Evolutionary conservation across 2,329 filamentous ascomycete genomes (phyloP), one percentile per base, ranked within the genome.

Genomic region (Dactylellina sp.): DNA sequence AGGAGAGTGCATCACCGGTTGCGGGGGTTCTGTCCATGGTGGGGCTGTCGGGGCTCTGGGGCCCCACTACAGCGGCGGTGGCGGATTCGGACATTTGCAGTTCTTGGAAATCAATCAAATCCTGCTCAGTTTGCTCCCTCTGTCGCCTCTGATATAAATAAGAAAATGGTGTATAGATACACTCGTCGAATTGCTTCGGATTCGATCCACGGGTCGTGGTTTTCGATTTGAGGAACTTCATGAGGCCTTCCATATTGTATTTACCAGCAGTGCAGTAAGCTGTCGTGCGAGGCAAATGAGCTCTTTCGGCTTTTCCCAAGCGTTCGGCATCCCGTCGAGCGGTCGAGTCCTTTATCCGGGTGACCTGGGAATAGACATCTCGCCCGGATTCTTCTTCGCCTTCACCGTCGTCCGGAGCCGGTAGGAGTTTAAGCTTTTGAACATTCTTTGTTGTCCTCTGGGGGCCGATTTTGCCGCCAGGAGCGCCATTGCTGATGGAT

Each of bases 301-400:
- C 90, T 65, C 95, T 87, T 81, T 99, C 95, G 40, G 94, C 93
- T 81, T 98, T 99, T 39, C 95, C 95, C 42, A 99, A 82, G 64
- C 93, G 86, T 25, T 95, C 95, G 14, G 95, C 95, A 84, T 98
- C 94, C 78, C 95, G 87, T 75, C 95, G 86, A 7, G 95, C 95
- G 0, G 90, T 97, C 0, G 94, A 93, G 79, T 99, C 95, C 81
- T 98, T 98, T 82, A 99, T 99, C 47, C 95, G 87, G 7, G 94
- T 97, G 81, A 97, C 98, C 81, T 99, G 95, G 24, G 93, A 94
- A 83, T 99, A 99, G 32, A 99, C 95, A 80, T 99, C 95, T 76
- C 93, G 86, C 7, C 93, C 93, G 79, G 92, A 95, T 53, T 74
- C 70, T 81, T 97, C 94, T 79, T 97, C 94, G 75, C 98, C 93